Percentiles rank a stretch among this genome's conserved stretches.
Conservation (phyloP, 2,329 filamentous ascomycete species). For the Neoscytalidium dimidiatum region DNA sequence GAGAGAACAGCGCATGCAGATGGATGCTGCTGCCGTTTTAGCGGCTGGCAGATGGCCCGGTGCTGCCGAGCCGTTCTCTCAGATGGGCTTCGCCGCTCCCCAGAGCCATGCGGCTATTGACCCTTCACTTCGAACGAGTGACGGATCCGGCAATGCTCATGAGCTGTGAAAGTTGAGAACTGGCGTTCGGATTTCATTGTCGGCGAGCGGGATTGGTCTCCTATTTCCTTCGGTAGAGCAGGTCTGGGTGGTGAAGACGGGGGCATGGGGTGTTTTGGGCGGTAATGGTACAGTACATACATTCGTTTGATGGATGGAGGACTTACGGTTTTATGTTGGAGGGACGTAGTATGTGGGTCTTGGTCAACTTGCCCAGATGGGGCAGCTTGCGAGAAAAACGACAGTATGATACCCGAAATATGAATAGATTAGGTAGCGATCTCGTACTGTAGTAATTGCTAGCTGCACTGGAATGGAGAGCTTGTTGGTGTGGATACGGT, state of each 20-base stretch:
- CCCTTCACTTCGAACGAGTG: slow-evolving; percentile 7
- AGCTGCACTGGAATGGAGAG: not conserved
- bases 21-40: slow-evolving; percentile 17
- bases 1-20: slow-evolving; percentile 12
- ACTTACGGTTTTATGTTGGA: not conserved
- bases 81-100: slow-evolving; percentile 4
- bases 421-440: slow-evolving; percentile 17
- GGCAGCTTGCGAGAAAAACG: slow-evolving; percentile 9
- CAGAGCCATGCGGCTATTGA: slow-evolving; percentile 12
- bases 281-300: slow-evolving; percentile 12
- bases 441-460: slow-evolving; percentile 1
- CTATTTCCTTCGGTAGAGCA: not conserved
- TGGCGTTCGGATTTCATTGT: not conserved
- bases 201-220: not conserved
- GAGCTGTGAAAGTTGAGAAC: not conserved
- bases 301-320: not conserved
- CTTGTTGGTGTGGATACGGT: not conserved
- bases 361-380: not conserved
- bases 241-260: not conserved
- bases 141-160: not conserved
- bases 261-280: not conserved
- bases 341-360: not conserved
- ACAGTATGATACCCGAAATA: slow-evolving; percentile 20
- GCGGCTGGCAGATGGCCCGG: slow-evolving; percentile 15
- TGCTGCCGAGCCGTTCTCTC: not conserved